A percentile compares a stretch with the other conserved stretches of the same genome.
phyloP scores from a whole-genome alignment of 805 yeast genomes.

The Cyberlindnera euphorbiae region DNA sequence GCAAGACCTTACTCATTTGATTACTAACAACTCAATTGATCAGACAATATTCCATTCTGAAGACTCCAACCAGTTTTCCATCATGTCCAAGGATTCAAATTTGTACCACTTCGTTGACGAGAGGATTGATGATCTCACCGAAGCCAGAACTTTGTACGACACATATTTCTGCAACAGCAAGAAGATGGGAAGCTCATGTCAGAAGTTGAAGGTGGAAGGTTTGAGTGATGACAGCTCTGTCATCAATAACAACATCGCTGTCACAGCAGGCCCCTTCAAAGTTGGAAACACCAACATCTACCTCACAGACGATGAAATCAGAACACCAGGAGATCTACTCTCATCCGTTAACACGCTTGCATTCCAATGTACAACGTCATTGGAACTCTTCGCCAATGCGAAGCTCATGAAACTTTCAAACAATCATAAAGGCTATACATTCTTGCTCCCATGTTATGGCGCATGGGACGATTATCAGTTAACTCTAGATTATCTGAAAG shows the following conservation, averaged over 20 bases:
- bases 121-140: conserved; percentile 30
- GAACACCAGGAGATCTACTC: conserved; percentile 60
- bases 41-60: conserved; percentile 61
- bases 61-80: conserved; percentile 26
- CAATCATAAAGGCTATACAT: conserved; percentile 63
- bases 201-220: conserved; percentile 45
- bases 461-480: conserved; percentile 68
- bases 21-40: conserved; percentile 45
- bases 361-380: conserved; percentile 58
- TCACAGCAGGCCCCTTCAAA: conserved; percentile 38
- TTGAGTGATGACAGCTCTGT: conserved; percentile 28
- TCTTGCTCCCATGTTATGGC: conserved; percentile 70
- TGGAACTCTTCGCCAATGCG: conserved; percentile 50
- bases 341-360: conserved; percentile 56
- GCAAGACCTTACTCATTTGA: conserved; percentile 48
- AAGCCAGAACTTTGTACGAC: conserved; percentile 33
- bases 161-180: conserved; percentile 52
- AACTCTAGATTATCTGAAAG: conserved; percentile 51
- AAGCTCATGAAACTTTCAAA: conserved; percentile 47
- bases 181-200: conserved; percentile 61
- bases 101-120: conserved; percentile 64
- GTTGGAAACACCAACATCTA: conserved; percentile 69
- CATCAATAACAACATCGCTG: conserved; percentile 54
- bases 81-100: conserved; percentile 32
- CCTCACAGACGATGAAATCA: conserved; percentile 52